These are phyloP conservation scores for Fallopia convolvulus DNA, from an alignment of 148 eudicot genomes.

Conservation along the genomic window DNA sequence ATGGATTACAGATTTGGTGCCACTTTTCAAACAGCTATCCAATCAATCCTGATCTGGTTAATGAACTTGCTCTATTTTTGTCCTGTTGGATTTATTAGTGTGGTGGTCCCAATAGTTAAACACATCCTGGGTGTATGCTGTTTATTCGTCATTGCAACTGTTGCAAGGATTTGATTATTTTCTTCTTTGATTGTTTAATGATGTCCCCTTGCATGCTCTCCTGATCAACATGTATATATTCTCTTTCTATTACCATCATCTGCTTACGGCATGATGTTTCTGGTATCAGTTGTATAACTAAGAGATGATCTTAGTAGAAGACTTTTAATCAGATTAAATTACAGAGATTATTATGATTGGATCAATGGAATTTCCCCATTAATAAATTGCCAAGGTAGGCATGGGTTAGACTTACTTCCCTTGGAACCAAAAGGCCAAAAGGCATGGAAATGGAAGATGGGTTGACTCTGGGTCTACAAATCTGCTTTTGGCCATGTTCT, in stretches of 20 bases:
- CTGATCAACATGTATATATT: not conserved
- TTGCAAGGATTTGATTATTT: not conserved
- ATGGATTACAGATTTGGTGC: not conserved
- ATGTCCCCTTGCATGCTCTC: not conserved
- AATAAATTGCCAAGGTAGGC: not conserved
- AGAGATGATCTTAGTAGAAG: not conserved
- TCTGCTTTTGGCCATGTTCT: not conserved
- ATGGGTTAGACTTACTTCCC: not conserved
- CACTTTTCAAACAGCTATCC: not conserved
- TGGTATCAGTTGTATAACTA: not conserved
- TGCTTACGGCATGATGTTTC: not conserved
- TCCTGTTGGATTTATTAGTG: not conserved
- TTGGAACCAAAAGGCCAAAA: not conserved
- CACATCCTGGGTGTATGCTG: not conserved
- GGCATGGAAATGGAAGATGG: not conserved
- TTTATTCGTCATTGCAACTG: not conserved
- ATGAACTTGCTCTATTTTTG: not conserved
- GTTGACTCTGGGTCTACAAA: not conserved
- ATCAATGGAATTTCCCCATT: not conserved
- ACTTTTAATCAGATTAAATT: not conserved
- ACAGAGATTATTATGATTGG: slow-evolving; percentile 1
- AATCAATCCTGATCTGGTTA: not conserved
- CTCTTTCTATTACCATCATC: not conserved
- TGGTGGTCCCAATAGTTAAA: not conserved
- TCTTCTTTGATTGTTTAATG: not conserved